Evolutionary conservation across 352 stramenopile species (phyloP), one percentile per base, ranked within the genome.

Genomic region (Pythium utonaiense): DNA sequence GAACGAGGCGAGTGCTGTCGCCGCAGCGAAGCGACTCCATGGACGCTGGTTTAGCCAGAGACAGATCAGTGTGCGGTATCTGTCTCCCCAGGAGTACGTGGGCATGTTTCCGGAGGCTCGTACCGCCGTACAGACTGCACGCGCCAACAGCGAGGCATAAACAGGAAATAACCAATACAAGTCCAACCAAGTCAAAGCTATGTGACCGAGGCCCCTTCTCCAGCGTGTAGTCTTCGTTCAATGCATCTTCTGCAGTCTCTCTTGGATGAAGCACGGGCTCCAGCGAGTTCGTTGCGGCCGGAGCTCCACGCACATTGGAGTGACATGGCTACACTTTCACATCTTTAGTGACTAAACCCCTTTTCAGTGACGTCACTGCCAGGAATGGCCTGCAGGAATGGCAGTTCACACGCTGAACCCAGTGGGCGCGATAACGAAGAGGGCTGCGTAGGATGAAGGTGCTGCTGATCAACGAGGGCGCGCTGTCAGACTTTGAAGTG

Each of bases 1-100:
- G 42, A 78, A 73, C 19, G 56, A 83, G 12, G 44, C 47, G 38
- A 80, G 74, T 44, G 83, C 81, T 17, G 69, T 78, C n/a, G 55
- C 76, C 25, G 83, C 86, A 1, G 84, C 86, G 30, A 78, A 89
- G 63, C 80, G 82, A 51, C 69, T 96, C 3, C 83, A 97, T 53
- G 89, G 88, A 9, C 88, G 89, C 21, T 97, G 87, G 87, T 97
- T 97, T 67, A 95, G 91, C 66, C 81, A 91, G 69, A 82, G 89
- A 27, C 87, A 95, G 71, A 93, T 97, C 64, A 92, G 83, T 62
- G 83, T 96, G 45, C 77, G 85, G 63, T 95, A 88, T 70, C 64
- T 95, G 61, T 90, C 85, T 49, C 80, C 81, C 55, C 83, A 93
- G 55, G 85, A 95, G 69, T 95, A 95, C 68, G 83, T 91, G n/a